Conservation (phyloP, 176 grass and related monocot genomes). For the Dendrocalamus sinicus region DNA sequence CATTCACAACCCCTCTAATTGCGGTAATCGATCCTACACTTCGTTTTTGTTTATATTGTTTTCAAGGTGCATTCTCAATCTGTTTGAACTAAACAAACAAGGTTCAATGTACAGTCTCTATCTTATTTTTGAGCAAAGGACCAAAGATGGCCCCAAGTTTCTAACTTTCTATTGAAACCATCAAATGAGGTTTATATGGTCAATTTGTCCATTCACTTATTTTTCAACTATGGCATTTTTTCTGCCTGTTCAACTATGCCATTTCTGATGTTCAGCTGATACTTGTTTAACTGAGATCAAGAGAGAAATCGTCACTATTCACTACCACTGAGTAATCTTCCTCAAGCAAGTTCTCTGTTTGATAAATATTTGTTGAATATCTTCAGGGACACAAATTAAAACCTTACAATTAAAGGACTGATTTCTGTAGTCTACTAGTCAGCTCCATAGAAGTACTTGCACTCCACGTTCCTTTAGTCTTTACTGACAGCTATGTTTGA, state of each 20-base stretch:
- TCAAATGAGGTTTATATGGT: neutral
- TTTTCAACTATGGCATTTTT: neutral
- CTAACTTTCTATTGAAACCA: neutral
- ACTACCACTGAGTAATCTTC: neutral
- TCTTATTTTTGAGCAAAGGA: neutral
- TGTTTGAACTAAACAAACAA: no score
- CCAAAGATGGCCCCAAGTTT: neutral
- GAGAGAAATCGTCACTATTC: neutral
- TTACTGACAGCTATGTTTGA: slow-evolving; percentile 38
- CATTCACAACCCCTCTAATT: no score
- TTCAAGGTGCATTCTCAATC: no score
- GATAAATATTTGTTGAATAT: slow-evolving; percentile 8
- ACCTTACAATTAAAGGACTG: neutral
- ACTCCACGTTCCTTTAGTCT: neutral
- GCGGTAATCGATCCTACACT: no score
- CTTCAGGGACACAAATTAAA: slow-evolving; percentile 11
- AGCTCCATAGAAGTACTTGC: slow-evolving; percentile 8
- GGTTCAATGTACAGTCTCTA: no score
- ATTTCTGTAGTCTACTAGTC: neutral
- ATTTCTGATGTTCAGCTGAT: slow-evolving; percentile 28
- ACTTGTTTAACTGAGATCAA: slow-evolving; percentile 20
- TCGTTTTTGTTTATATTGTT: no score
- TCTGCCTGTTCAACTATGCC: neutral
- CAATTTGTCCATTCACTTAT: neutral
- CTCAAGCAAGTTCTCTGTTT: slow-evolving; percentile 19